Evolutionary conservation across 139 green algal species (phyloP).

Genomic region (Chlamydomonas asymmetrica): DNA sequence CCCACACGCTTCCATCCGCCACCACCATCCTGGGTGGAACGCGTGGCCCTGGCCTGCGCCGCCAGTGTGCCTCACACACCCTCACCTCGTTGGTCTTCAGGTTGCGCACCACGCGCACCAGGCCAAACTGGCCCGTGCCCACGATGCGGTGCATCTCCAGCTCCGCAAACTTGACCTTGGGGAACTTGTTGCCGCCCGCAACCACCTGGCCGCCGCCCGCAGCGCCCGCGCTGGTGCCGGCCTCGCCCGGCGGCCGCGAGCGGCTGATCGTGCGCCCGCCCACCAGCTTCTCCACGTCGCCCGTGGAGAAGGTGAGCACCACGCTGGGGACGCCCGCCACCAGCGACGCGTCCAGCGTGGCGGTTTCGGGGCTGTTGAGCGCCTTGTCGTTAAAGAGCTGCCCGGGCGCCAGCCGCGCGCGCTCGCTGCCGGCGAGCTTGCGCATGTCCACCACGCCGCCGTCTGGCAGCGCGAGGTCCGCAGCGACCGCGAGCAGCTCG

Average conservation of each 20-base stretch:
- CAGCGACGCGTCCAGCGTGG: conserved; percentile 37
- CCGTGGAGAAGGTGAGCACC: conserved; percentile 41
- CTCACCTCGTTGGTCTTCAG: conserved; percentile 59
- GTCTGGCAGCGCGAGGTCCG: conserved; percentile 32
- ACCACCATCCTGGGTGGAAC: too few relatives aligned
- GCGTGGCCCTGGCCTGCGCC: too few relatives aligned
- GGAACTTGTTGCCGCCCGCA: conserved; percentile 19
- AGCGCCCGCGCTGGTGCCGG: too few relatives aligned
- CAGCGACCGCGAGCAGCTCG: conserved; percentile 49
- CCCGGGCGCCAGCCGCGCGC: conserved; percentile 34
- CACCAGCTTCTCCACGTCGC: conserved; percentile 34
- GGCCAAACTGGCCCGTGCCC: conserved; percentile 75
- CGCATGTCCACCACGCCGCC: conserved; percentile 32
- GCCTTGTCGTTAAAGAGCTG: conserved; percentile 53
- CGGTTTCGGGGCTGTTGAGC: conserved; percentile 31
- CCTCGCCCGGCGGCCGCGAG: background rate
- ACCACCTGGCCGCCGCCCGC: conserved; percentile 35
- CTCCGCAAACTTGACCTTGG: conserved; percentile 61
- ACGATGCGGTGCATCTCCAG: conserved; percentile 71
- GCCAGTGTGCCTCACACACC: too few relatives aligned
- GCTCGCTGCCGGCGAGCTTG: conserved; percentile 24
- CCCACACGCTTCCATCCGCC: too few relatives aligned
- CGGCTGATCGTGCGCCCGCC: background rate
- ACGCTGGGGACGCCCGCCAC: conserved; percentile 35
- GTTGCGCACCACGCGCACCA: conserved; percentile 71